Evolutionary conservation across 2,329 filamentous ascomycete genomes (phyloP).

Genomic region (Grosmannia serpens): DNA sequence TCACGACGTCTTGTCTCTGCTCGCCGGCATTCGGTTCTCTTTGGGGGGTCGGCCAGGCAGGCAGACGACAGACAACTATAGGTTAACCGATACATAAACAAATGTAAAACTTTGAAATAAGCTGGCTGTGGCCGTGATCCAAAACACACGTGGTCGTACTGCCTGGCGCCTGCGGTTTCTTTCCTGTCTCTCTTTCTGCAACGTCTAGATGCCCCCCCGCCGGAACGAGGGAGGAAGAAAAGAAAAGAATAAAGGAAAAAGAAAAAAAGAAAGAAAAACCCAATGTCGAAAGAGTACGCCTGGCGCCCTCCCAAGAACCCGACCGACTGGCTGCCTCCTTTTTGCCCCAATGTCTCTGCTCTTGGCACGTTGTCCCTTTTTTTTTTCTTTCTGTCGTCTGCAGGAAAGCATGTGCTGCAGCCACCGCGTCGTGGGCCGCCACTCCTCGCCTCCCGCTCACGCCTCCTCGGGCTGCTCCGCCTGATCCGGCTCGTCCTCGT

Average conservation of each 20-base stretch:
- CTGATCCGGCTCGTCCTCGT: neutral
- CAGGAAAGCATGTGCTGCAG: no score
- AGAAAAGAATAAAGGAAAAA: neutral
- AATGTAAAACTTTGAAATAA: neutral
- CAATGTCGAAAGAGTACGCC: neutral
- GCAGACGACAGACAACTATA: neutral
- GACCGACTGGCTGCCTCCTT: neutral
- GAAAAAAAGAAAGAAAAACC: neutral
- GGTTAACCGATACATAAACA: neutral
- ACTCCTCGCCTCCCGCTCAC: neutral
- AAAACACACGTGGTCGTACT: no score
- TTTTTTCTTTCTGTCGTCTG: neutral
- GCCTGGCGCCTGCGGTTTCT: neutral
- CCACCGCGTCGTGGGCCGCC: no score
- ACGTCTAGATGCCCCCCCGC: no score
- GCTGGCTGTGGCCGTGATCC: neutral
- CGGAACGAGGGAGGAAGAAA: no score
- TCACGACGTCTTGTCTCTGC: neutral
- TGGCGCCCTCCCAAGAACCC: neutral
- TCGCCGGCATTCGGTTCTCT: no score
- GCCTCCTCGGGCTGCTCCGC: neutral
- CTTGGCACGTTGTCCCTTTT: neutral
- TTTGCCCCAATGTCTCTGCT: no score
- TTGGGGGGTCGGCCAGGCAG: neutral
- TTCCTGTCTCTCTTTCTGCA: no score